Evolutionary conservation across 805 yeast genomes (phyloP).

Genomic region (Candida loeiensis): DNA sequence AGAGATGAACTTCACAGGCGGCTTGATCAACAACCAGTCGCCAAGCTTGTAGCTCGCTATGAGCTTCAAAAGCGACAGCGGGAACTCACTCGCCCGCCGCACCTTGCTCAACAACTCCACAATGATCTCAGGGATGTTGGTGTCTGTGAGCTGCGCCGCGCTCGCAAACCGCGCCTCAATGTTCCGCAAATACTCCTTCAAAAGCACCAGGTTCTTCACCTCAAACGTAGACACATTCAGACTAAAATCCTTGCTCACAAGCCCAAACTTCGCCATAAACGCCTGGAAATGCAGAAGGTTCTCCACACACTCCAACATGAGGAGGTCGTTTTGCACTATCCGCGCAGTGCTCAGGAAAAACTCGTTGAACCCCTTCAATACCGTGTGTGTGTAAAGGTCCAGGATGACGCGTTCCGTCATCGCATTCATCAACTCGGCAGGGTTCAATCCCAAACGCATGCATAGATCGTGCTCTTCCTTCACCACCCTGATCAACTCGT

Average conservation of each 20-base stretch:
- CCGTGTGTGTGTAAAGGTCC: conserved; percentile 12
- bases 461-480: conserved; percentile 49
- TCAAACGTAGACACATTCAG: conserved; percentile 15
- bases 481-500: conserved; percentile 47
- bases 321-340: conserved; percentile 23
- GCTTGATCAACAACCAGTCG: conserved; percentile 63
- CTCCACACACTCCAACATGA: conserved; percentile 46
- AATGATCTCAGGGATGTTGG: conserved; percentile 66
- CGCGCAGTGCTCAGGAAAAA: conserved; percentile 12
- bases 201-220: conserved; percentile 33
- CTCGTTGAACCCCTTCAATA: conserved; percentile 14
- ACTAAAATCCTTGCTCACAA: conserved; percentile 11
- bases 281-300: conserved; percentile 23
- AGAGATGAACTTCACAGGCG: conserved; percentile 45
- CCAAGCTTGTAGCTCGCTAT: conserved; percentile 56
- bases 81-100: conserved; percentile 61
- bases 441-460: conserved; percentile 24
- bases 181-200: conserved; percentile 52
- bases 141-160: conserved; percentile 58
- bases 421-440: conserved; percentile 9
- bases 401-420: conserved; percentile 10
- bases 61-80: conserved; percentile 47
- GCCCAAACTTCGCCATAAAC: conserved; percentile 12
- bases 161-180: conserved; percentile 50
- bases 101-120: conserved; percentile 70